phyloP scores from a whole-genome alignment of 169 alveolate species.

The Eimeria sp. region DNA sequence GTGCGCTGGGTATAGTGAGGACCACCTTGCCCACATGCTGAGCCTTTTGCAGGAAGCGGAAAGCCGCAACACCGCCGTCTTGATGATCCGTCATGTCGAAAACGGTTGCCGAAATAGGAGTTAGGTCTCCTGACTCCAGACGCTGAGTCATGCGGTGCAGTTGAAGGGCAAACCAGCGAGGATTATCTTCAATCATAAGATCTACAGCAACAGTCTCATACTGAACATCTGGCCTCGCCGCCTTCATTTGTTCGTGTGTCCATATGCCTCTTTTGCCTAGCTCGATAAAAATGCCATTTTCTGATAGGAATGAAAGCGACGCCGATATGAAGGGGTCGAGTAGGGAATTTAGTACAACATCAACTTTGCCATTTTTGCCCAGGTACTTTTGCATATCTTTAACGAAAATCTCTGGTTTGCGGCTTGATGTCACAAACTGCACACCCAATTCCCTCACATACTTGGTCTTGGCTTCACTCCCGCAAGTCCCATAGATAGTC shows the following conservation, averaged over 20 bases:
- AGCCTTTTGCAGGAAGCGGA: slow-evolving; percentile 85
- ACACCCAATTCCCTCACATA: slow-evolving; percentile 82
- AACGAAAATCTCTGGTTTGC: slow-evolving; percentile 83
- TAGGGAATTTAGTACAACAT: slow-evolving; percentile 87
- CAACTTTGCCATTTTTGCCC: slow-evolving; percentile 78
- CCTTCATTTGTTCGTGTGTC: slow-evolving; percentile 81
- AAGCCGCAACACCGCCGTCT: slow-evolving; percentile 84
- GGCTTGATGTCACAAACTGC: slow-evolving; percentile 85
- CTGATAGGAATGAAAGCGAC: slow-evolving; percentile 83
- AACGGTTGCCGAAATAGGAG: slow-evolving; percentile 74
- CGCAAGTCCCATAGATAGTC: slow-evolving; percentile 87
- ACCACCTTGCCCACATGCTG: slow-evolving; percentile 85
- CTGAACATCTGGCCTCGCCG: slow-evolving; percentile 83
- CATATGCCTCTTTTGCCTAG: slow-evolving; percentile 88
- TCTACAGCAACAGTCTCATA: slow-evolving; percentile 85
- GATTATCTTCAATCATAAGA: slow-evolving; percentile 85
- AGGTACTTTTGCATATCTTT: slow-evolving; percentile 84
- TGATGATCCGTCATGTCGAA: slow-evolving; percentile 77
- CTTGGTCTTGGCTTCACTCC: slow-evolving; percentile 85
- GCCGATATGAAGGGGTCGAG: slow-evolving; percentile 84
- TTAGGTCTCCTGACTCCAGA: slow-evolving; percentile 65
- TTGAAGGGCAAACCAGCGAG: slow-evolving; percentile 85
- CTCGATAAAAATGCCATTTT: slow-evolving; percentile 89
- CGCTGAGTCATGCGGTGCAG: slow-evolving; percentile 75
- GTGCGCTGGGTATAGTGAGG: slow-evolving; percentile 81